Evolutionary conservation across 2,329 filamentous ascomycete genomes (phyloP).

Genomic region (Epichloe glyceriae): DNA sequence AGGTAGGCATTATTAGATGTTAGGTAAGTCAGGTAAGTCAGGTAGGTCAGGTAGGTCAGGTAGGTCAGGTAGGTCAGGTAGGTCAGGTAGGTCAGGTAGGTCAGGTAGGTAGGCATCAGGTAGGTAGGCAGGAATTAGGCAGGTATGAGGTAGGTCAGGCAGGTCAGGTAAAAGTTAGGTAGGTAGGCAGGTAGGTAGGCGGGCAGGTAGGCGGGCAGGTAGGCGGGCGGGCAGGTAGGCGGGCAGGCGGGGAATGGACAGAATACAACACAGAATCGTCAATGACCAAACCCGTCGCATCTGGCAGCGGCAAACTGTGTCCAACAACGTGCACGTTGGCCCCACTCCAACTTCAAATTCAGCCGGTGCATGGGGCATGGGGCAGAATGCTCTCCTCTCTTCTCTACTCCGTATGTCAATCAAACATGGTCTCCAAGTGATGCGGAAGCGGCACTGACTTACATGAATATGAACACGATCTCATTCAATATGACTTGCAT

Average conservation of each 20-base stretch:
- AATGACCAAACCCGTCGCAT: conserved; percentile 4
- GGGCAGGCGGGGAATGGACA: not conserved
- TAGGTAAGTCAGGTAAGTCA: no score
- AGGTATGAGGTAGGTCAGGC: no score
- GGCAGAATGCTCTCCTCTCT: not conserved
- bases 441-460: not conserved
- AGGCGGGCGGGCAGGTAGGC: conserved; percentile 3
- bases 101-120: no score
- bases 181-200: not conserved
- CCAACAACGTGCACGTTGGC: not conserved
- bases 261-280: not conserved
- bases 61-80: no score
- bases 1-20: no score
- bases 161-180: no score
- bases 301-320: not conserved
- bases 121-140: no score
- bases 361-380: not conserved
- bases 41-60: no score
- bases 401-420: not conserved
- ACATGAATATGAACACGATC: not conserved
- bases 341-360: not conserved
- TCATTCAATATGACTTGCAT: not conserved
- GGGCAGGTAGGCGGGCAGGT: not conserved
- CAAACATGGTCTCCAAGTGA: not conserved
- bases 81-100: no score